These are phyloP conservation scores for Leccinum arenicola DNA, from an alignment of 768 basidiomycete genomes.

Conservation along the genomic window DNA sequence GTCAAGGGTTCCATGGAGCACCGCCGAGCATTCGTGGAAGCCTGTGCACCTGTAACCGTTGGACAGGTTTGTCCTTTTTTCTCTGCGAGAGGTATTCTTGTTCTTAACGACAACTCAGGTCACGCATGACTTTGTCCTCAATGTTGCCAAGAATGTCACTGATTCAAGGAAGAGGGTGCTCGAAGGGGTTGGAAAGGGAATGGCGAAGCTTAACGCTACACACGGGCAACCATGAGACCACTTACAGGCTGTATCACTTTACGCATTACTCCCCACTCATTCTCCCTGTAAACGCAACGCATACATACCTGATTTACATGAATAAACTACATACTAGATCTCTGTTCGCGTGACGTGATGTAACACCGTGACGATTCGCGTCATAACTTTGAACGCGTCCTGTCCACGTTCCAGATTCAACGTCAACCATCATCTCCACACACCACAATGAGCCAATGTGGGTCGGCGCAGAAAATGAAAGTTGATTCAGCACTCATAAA, in stretches of 20 bases:
- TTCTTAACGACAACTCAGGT: slow-evolving; percentile 40
- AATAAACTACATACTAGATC: background rate
- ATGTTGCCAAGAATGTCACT: slow-evolving; percentile 59
- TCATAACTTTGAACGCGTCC: slow-evolving; percentile 20
- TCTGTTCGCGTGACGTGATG: slow-evolving; percentile 9
- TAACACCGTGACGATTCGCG: slow-evolving; percentile 27
- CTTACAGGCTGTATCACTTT: background rate
- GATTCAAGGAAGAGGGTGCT: slow-evolving; percentile 71
- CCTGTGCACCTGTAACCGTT: slow-evolving; percentile 43
- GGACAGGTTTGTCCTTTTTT: slow-evolving; percentile 30
- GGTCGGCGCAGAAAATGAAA: background rate
- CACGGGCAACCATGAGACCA: slow-evolving; percentile 31
- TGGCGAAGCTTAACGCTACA: slow-evolving; percentile 48
- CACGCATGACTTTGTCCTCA: slow-evolving; percentile 60
- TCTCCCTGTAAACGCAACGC: slow-evolving; percentile 13
- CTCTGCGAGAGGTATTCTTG: background rate
- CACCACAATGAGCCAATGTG: slow-evolving; percentile 45
- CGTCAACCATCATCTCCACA: slow-evolving; percentile 3
- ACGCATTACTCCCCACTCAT: slow-evolving; percentile 27
- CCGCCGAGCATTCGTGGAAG: slow-evolving; percentile 50
- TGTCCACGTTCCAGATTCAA: slow-evolving; percentile 5
- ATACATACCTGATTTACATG: slow-evolving; percentile 2
- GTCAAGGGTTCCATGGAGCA: slow-evolving; percentile 49
- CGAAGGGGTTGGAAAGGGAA: slow-evolving; percentile 71
- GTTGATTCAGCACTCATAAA: slow-evolving; percentile 5